Conservation (phyloP, 768 basidiomycete species). For the Leccinum barrowsii region DNA sequence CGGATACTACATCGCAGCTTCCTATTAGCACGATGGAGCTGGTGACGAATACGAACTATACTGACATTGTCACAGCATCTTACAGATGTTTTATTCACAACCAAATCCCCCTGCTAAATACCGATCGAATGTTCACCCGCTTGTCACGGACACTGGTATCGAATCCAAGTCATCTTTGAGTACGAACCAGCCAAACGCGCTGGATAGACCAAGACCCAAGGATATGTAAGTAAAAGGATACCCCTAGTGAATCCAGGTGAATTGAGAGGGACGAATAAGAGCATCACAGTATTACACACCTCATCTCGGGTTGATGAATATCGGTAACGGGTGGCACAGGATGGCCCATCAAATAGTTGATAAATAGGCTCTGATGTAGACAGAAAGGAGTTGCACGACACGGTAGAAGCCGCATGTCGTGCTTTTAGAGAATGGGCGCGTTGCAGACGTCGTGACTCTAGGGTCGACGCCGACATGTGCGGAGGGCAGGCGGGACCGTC, state of each 20-base stretch:
- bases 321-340: conserved; percentile 27
- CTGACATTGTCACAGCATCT: not conserved
- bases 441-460: conserved; percentile 9
- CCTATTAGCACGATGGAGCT: not conserved
- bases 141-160: not conserved
- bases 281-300: conserved; percentile 12
- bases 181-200: conserved; percentile 23
- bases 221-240: conserved; percentile 7
- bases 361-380: conserved; percentile 32
- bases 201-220: conserved; percentile 17
- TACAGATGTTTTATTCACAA: not conserved
- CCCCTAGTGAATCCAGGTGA: not conserved
- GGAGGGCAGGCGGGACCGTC: conserved; percentile 46
- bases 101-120: not conserved
- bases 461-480: conserved; percentile 16
- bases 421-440: conserved; percentile 6
- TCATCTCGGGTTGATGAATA: conserved; percentile 7
- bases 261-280: not conserved
- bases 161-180: conserved; percentile 8
- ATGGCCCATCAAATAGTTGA: conserved; percentile 47
- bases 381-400: conserved; percentile 9
- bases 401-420: conserved; percentile 1
- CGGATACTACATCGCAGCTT: not conserved
- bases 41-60: not conserved
- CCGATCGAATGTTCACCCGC: not conserved